Evolutionary conservation across 2,329 filamentous ascomycete genomes (phyloP), one percentile per base, ranked within the genome.

Genomic region (Aspergillus thermomutatus): DNA sequence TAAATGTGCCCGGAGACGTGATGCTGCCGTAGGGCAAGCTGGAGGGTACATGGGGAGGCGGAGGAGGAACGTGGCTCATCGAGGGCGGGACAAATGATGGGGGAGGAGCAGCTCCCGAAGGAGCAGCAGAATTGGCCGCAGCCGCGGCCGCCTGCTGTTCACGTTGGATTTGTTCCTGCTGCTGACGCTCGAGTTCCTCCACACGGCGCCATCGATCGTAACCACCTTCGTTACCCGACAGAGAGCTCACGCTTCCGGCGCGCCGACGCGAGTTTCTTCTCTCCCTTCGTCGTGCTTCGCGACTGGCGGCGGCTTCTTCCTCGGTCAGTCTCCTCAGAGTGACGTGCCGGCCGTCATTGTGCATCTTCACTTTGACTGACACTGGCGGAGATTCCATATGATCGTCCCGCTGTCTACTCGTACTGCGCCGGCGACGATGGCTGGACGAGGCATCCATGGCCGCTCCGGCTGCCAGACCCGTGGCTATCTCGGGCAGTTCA

Each of bases 281-380:
- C 58, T 73, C 81, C 58, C 76, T 72, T 49, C 80, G 76, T 59
- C 81, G 75, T 8, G 80, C 80, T 62, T 84, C 81, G 27, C 84
- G 80, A 60, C 83, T 82, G 6, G 83, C 83, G 9, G 82, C 82
- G 14, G 83, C 84, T 75, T 87, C 85, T 71, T 85, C 81, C 64
- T 85, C 82, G 10, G 83, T 84, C 26, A 88, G 73, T 11, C 84
- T 77, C 27, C 84, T 78, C 7, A 88, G 76, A 2, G 85, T 88
- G 37, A 88, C 83, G 64, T 85, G 82, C 7, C 83, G 79, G 25
- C 84, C 84, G 60, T 87, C 83, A 56, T 82, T 81, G 69, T 87
- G 84, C 80, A 87, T 84, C 66, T 86, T 85, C 45, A 87, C 80
- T 68, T 87, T 86, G 54, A 88, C 80, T 28, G 82, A 85, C 49